Conservation (phyloP, 129 eudicot genomes). For the Heracleum sosnowskyi region DNA sequence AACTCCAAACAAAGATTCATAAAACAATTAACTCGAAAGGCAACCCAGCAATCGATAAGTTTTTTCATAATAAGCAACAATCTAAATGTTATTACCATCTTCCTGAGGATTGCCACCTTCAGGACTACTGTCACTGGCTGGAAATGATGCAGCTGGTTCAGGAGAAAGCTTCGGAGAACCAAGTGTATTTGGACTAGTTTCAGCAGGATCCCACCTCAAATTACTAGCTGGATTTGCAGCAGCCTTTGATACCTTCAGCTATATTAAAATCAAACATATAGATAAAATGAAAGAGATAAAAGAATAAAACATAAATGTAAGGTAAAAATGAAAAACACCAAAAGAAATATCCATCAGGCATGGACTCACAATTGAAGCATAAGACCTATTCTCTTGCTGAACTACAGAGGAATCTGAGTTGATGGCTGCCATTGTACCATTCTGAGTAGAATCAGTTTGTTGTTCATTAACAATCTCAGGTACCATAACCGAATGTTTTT, state of each 20-base stretch:
- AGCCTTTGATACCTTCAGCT: conserved; percentile 40
- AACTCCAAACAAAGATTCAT: neutral
- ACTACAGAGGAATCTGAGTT: conserved; percentile 36
- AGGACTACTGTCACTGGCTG: conserved; percentile 27
- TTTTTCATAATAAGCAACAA: neutral
- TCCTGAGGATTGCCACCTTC: conserved; percentile 46
- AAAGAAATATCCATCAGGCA: neutral
- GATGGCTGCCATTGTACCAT: conserved; percentile 14
- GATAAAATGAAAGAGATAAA: neutral
- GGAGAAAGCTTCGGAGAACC: conserved; percentile 29
- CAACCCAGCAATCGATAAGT: too few relatives aligned
- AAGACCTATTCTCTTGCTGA: conserved; percentile 76
- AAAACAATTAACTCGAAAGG: neutral
- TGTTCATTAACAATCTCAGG: conserved; percentile 43
- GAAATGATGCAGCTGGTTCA: conserved; percentile 43
- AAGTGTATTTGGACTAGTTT: conserved; percentile 30
- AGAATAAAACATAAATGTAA: too few relatives aligned
- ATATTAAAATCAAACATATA: conserved; percentile 10
- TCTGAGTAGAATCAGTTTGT: conserved; percentile 20
- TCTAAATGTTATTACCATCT: conserved; percentile 43
- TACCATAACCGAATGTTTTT: conserved; percentile 32
- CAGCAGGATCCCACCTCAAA: conserved; percentile 45
- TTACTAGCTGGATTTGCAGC: conserved; percentile 29
- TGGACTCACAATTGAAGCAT: conserved; percentile 72
- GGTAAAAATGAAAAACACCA: too few relatives aligned